Evolutionary conservation across 129 eudicot genomes (phyloP).

Genomic region (Artemisia annua): DNA sequence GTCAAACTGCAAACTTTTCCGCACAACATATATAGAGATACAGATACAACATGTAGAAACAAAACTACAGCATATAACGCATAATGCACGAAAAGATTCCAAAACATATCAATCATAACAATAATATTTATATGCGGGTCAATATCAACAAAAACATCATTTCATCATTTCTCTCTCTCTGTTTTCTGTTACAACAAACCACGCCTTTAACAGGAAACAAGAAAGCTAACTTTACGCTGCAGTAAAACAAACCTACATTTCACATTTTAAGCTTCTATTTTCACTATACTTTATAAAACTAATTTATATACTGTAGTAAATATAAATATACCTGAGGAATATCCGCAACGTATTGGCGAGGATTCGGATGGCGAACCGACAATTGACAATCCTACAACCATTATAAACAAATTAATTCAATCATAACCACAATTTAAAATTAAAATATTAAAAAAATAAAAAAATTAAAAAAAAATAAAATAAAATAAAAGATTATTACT

Average conservation of each 20-base stretch:
- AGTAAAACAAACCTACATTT: too few relatives aligned
- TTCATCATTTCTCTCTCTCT: too few relatives aligned
- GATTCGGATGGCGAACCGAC: slow-evolving; percentile 85
- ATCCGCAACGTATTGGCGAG: slow-evolving; percentile 89
- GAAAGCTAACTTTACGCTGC: too few relatives aligned
- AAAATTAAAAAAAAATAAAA: neutral
- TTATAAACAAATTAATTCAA: slow-evolving; percentile 7
- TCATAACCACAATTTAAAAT: neutral
- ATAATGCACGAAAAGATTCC: too few relatives aligned
- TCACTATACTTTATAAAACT: too few relatives aligned
- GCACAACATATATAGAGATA: slow-evolving; percentile 1
- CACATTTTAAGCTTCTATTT: too few relatives aligned
- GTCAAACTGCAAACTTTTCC: slow-evolving; percentile 12
- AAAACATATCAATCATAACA: too few relatives aligned
- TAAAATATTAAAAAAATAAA: neutral
- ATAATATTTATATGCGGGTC: too few relatives aligned
- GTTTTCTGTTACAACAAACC: too few relatives aligned
- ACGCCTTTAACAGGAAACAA: too few relatives aligned
- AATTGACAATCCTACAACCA: slow-evolving; percentile 73
- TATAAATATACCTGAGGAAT: slow-evolving; percentile 69
- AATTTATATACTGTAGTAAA: neutral
- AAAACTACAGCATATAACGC: too few relatives aligned
- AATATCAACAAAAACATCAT: too few relatives aligned
- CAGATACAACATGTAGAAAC: neutral
- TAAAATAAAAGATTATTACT: slow-evolving; percentile 24